A percentile compares a stretch with the other conserved stretches of the same genome.
Evolutionary conservation across 2,329 filamentous ascomycete genomes (phyloP).

Genomic region (Fusarium aywerte): DNA sequence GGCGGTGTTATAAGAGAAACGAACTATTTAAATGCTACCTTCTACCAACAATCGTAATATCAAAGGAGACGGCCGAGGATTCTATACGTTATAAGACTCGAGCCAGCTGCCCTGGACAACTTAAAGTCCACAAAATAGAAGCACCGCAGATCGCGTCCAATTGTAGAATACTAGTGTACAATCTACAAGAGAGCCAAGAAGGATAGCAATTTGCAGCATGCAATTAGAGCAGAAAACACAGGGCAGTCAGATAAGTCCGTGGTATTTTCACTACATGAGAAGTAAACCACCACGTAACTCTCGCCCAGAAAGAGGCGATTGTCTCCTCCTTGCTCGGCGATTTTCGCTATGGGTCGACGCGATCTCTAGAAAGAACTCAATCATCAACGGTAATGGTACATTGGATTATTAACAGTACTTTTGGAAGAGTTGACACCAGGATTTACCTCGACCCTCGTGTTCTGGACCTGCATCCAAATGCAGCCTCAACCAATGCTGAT

Average conservation of each 20-base stretch:
- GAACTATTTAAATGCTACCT: not conserved
- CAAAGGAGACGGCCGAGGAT: slow-evolving; percentile 1
- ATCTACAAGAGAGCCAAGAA: not conserved
- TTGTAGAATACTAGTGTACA: not conserved
- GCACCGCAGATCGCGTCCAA: not conserved
- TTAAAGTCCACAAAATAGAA: not conserved
- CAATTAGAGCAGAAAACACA: not conserved
- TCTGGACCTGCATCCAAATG: too few species aligned
- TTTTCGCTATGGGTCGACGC: not conserved
- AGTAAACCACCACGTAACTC: not conserved
- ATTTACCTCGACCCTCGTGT: too few species aligned
- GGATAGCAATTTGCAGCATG: not conserved
- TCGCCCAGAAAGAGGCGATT: not conserved
- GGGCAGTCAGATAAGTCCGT: not conserved
- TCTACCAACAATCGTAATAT: not conserved
- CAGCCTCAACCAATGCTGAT: too few species aligned
- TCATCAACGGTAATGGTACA: too few species aligned
- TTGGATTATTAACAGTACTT: too few species aligned
- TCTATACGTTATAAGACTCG: not conserved
- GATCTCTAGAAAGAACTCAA: not conserved
- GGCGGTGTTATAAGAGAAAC: not conserved
- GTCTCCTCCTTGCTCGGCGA: not conserved
- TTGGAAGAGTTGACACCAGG: too few species aligned
- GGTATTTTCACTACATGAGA: too few species aligned
- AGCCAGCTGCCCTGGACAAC: slow-evolving; percentile 1